Percentiles rank a stretch among this genome's conserved stretches.
phyloP scores from a whole-genome alignment of 148 eudicot genomes.

The Cornus controversa region DNA sequence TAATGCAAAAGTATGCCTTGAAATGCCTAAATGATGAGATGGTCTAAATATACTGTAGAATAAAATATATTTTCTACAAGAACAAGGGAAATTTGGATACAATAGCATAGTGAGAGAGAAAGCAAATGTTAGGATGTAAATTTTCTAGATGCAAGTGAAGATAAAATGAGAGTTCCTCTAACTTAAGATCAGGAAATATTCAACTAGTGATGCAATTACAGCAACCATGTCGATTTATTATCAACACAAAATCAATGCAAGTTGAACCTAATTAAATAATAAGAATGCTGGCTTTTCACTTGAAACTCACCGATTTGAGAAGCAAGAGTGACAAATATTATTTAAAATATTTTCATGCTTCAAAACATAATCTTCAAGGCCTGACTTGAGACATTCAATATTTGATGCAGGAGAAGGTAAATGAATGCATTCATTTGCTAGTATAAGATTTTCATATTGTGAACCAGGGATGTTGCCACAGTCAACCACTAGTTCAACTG shows the following conservation, averaged over 20 bases:
- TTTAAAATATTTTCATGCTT: constrained; percentile 53
- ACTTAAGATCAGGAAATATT: background rate
- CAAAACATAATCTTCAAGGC: constrained; percentile 65
- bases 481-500: constrained; percentile 64
- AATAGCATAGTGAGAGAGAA: background rate
- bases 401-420: constrained; percentile 36
- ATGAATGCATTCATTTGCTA: constrained; percentile 35
- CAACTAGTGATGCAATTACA: constrained; percentile 11
- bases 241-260: background rate
- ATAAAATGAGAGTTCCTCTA: background rate
- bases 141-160: constrained; percentile 2
- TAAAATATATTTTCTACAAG: background rate
- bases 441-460: constrained; percentile 38
- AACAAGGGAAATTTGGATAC: background rate
- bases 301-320: constrained; percentile 47
- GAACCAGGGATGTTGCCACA: constrained; percentile 32
- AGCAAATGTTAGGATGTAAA: background rate
- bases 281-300: constrained; percentile 1
- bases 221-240: background rate
- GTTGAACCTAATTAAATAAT: background rate
- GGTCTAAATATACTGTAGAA: background rate
- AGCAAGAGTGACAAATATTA: constrained; percentile 62
- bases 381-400: constrained; percentile 49
- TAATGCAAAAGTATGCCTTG: background rate
- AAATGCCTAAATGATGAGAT: background rate